phyloP scores from a whole-genome alignment of 352 stramenopile species.

The Phytophthora vignae region DNA sequence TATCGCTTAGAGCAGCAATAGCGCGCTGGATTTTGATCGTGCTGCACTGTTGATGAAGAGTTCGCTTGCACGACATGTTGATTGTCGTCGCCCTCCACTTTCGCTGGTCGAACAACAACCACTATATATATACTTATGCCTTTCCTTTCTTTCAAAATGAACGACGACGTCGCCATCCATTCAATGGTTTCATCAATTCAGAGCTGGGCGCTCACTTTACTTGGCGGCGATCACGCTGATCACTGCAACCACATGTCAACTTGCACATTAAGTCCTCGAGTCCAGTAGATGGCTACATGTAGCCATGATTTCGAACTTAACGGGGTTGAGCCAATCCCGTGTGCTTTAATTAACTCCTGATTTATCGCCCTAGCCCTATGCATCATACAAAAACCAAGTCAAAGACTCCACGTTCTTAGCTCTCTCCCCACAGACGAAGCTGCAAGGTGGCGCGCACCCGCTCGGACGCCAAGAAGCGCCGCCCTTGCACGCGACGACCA shows the following conservation, averaged over 20 bases:
- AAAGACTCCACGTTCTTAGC: conserved; percentile 11
- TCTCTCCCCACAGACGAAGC: conserved; percentile 47
- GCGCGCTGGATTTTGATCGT: neutral
- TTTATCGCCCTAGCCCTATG: conserved; percentile 31
- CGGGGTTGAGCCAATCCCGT: conserved; percentile 22
- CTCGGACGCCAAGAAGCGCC: conserved; percentile 9
- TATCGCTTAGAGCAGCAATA: conserved; percentile 20
- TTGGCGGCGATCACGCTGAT: neutral
- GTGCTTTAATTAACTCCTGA: conserved; percentile 39
- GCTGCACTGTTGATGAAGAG: neutral
- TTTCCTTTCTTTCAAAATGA: neutral
- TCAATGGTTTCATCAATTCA: neutral
- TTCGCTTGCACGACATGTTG: neutral
- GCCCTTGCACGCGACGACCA: neutral
- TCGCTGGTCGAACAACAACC: too few species aligned
- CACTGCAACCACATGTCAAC: neutral
- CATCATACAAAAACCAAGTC: conserved; percentile 24
- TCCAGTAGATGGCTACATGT: conserved; percentile 3
- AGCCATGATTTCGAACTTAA: conserved; percentile 14
- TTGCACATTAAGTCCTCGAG: neutral
- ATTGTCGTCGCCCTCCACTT: neutral
- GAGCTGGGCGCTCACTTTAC: neutral
- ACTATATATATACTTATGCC: neutral
- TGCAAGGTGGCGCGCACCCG: conserved; percentile 13
- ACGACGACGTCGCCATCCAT: neutral